These are phyloP conservation scores for Pyricularia pennisetigena DNA, from an alignment of 2,329 filamentous ascomycete species.

Conservation along the genomic window DNA sequence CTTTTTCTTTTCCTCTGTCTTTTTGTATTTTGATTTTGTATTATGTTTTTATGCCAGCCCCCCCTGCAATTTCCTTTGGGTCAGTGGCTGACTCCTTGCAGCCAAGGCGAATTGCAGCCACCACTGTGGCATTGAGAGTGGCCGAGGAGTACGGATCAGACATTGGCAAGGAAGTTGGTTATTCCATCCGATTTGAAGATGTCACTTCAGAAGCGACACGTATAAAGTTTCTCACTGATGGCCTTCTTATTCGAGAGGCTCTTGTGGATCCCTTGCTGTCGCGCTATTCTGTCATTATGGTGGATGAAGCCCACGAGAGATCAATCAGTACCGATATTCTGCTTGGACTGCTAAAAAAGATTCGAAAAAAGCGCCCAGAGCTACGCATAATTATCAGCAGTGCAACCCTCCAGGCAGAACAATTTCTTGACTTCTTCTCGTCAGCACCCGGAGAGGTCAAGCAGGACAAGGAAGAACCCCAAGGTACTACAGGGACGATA, in stretches of 20 bases:
- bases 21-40: background rate
- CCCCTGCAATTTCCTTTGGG: background rate
- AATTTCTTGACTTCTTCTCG: conserved; percentile 72
- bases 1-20: background rate
- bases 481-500: conserved; percentile 42
- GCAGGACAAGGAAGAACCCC: conserved; percentile 10
- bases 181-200: conserved; percentile 89
- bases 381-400: conserved; percentile 85
- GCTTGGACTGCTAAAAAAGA: conserved; percentile 85
- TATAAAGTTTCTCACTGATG: conserved; percentile 95
- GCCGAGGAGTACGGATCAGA: conserved; percentile 83
- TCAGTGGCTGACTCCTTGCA: conserved; percentile 22
- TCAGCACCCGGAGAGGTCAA: conserved; percentile 23
- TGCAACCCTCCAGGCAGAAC: conserved; percentile 83
- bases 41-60: background rate
- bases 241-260: conserved; percentile 81
- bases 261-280: conserved; percentile 86
- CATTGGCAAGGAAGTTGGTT: conserved; percentile 83
- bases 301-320: conserved; percentile 92
- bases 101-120: conserved; percentile 85
- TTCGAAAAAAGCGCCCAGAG: conserved; percentile 68
- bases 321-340: conserved; percentile 89
- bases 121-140: conserved; percentile 78
- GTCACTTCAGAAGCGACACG: conserved; percentile 73
- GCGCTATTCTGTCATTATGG: conserved; percentile 91